phyloP scores from a whole-genome alignment of 2,329 filamentous ascomycete species.

The Nothophaeocryptopus gaeumannii region DNA sequence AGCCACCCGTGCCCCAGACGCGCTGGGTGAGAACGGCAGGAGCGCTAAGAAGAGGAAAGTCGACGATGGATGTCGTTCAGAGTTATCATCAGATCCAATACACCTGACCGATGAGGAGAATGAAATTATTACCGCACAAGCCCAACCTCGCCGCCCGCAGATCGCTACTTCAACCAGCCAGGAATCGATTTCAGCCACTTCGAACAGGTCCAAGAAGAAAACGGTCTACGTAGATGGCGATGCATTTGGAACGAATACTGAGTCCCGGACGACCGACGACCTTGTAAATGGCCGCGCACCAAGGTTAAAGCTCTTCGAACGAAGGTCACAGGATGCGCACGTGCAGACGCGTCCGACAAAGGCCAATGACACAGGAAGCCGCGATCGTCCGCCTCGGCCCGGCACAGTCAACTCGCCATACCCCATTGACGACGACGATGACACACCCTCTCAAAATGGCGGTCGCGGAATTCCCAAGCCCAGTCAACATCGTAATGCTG shows the following conservation, averaged over 20 bases:
- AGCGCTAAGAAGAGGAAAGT: not conserved
- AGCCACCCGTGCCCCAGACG: no score
- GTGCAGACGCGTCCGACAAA: not conserved
- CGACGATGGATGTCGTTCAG: not conserved
- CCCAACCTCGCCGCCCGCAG: not conserved
- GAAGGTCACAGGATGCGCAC: no score
- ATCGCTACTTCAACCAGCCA: not conserved
- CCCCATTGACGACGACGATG: not conserved
- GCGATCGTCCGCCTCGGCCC: not conserved
- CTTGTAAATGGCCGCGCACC: not conserved
- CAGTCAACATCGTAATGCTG: not conserved
- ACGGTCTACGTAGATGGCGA: not conserved
- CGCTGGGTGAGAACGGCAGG: not conserved
- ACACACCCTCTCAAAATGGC: not conserved
- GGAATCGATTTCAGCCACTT: not conserved
- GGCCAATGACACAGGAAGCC: not conserved
- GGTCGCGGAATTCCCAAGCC: not conserved
- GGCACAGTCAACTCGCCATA: not conserved
- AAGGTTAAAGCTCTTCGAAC: not conserved
- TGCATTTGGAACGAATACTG: slow-evolving; percentile 3
- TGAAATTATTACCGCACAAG: not conserved
- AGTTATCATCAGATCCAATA: not conserved
- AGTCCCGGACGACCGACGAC: not conserved
- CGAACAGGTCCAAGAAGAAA: not conserved
- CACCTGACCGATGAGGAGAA: not conserved